Conservation (phyloP, 345 rosid species). For the Turritis glabra region DNA sequence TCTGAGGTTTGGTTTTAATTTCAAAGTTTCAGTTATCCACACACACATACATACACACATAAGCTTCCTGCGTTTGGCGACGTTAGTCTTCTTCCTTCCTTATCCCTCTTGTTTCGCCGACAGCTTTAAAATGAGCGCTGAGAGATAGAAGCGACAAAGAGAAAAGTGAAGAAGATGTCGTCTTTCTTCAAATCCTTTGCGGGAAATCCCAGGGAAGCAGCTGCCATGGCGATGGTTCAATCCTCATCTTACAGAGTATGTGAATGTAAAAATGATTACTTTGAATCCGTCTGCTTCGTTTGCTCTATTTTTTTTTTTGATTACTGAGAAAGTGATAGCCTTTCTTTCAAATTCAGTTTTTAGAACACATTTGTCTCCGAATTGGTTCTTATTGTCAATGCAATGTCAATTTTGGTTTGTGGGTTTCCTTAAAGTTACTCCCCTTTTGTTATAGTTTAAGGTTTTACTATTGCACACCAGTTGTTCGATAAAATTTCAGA, state of each 20-base stretch:
- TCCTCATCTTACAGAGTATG: slow-evolving; percentile 65
- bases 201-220: slow-evolving; percentile 53
- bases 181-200: slow-evolving; percentile 63
- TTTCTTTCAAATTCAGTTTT: background rate
- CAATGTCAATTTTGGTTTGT: background rate
- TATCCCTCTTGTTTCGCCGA: background rate
- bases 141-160: background rate
- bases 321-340: background rate
- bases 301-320: background rate
- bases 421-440: background rate
- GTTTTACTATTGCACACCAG: slow-evolving; percentile 23
- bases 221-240: slow-evolving; percentile 63
- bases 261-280: background rate
- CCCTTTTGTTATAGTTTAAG: background rate
- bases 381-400: background rate
- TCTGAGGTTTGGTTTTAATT: slow-evolving; percentile 23
- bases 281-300: background rate
- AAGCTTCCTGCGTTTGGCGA: background rate
- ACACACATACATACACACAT: background rate
- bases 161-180: slow-evolving; percentile 30
- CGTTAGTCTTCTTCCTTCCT: slow-evolving; percentile 6
- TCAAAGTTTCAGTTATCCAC: slow-evolving; percentile 28
- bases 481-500: slow-evolving; percentile 49
- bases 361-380: background rate
- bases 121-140: background rate